Evolutionary conservation across 208 protist species (phyloP).

Genomic region (Willaertia magna): DNA sequence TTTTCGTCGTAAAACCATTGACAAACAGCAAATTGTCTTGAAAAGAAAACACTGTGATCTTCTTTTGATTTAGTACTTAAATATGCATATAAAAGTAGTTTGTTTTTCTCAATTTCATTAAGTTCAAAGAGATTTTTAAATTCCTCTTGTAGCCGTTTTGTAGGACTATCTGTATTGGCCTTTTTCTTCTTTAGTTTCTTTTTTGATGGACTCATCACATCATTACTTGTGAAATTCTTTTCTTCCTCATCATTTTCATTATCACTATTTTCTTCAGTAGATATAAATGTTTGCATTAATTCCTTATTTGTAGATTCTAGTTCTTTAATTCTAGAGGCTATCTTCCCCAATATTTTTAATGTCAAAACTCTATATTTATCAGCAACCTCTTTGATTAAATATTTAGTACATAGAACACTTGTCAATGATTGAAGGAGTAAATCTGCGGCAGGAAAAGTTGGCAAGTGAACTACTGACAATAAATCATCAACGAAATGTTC

Average conservation of each 20-base stretch:
- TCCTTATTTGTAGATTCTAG: neutral
- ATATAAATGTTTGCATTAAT: neutral
- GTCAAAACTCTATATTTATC: neutral
- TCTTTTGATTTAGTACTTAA: neutral
- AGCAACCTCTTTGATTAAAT: neutral
- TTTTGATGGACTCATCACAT: too few species aligned
- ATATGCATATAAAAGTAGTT: neutral
- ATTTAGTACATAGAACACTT: neutral
- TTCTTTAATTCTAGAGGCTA: neutral
- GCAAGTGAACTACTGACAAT: neutral
- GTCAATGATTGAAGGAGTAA: neutral
- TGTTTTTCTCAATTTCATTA: neutral
- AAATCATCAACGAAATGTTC: neutral
- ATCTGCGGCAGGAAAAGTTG: neutral
- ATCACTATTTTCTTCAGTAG: neutral
- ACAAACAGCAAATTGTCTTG: neutral
- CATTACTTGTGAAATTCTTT: neutral
- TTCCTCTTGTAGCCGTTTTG: neutral
- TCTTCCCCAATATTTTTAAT: neutral
- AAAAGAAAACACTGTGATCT: neutral
- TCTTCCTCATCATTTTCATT: neutral
- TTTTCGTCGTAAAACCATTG: neutral
- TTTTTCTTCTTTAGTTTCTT: neutral
- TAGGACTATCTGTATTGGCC: neutral
- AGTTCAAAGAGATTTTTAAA: neutral